Evolutionary conservation across 2,329 filamentous ascomycete genomes (phyloP).

Genomic region (Apiospora pterosperma): DNA sequence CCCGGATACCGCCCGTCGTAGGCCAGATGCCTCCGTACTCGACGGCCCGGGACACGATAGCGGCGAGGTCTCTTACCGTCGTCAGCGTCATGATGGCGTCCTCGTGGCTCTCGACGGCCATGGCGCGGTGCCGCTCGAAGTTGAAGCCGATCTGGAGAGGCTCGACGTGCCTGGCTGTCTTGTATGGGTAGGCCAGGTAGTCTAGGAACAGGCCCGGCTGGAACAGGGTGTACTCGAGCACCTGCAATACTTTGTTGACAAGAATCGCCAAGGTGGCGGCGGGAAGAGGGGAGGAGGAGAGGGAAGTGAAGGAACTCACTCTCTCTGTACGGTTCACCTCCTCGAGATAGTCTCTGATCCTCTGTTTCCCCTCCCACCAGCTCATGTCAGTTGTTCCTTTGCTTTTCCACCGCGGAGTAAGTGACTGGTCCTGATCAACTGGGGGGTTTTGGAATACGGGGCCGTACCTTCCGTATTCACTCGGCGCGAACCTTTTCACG

Average conservation of each 20-base stretch:
- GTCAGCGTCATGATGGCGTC: slow-evolving; percentile 41
- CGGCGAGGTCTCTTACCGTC: slow-evolving; percentile 38
- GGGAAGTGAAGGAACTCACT: background rate
- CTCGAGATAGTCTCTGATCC: slow-evolving; percentile 25
- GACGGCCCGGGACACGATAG: slow-evolving; percentile 34
- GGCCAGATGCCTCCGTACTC: slow-evolving; percentile 44
- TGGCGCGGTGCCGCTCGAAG: slow-evolving; percentile 37
- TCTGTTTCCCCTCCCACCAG: slow-evolving; percentile 50
- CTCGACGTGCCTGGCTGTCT: slow-evolving; percentile 34
- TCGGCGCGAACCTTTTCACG: slow-evolving; percentile 59
- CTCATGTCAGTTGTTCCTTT: slow-evolving; percentile 27
- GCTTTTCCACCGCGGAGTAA: slow-evolving; percentile 16
- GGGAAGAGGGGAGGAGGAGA: background rate
- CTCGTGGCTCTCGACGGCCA: slow-evolving; percentile 39
- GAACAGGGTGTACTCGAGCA: slow-evolving; percentile 53
- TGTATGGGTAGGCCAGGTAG: slow-evolving; percentile 43
- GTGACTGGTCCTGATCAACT: background rate
- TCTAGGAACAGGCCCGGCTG: slow-evolving; percentile 45
- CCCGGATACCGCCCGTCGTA: slow-evolving; percentile 35
- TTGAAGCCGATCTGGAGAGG: slow-evolving; percentile 29
- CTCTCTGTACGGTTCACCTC: slow-evolving; percentile 31
- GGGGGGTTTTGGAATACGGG: background rate
- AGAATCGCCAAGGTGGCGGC: no score
- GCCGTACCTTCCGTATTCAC: slow-evolving; percentile 49
- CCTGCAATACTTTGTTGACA: slow-evolving; percentile 29